These are phyloP conservation scores for Yamadazyma dendronema DNA, from an alignment of 1,139 yeast species.

Conservation along the genomic window DNA sequence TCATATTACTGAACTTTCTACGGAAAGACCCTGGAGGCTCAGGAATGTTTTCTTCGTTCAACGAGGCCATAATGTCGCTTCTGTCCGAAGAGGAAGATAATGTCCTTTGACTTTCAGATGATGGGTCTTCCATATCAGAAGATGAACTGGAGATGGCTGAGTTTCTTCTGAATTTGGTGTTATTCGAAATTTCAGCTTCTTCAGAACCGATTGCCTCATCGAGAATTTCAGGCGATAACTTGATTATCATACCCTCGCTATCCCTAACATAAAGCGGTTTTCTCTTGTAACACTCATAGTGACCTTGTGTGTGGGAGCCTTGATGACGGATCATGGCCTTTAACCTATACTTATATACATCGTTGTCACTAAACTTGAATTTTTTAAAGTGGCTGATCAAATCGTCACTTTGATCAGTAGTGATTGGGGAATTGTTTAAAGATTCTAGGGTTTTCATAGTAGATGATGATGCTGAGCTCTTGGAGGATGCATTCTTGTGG, in stretches of 20 bases:
- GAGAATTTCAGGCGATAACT: constrained; percentile 46
- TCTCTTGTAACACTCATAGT: constrained; percentile 75
- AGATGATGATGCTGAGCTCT: constrained; percentile 15
- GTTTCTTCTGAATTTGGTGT: constrained; percentile 11
- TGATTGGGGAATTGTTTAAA: constrained; percentile 39
- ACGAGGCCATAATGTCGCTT: constrained; percentile 13
- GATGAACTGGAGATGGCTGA: constrained; percentile 11
- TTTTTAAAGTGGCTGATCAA: constrained; percentile 38
- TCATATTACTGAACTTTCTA: constrained; percentile 36
- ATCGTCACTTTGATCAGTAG: constrained; percentile 38
- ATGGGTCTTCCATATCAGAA: constrained; percentile 5
- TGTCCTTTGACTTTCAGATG: constrained; percentile 7
- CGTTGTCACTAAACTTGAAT: constrained; percentile 45
- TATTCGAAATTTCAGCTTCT: constrained; percentile 4
- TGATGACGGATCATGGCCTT: constrained; percentile 78
- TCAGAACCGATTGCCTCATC: constrained; percentile 22
- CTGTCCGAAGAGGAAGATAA: constrained; percentile 10
- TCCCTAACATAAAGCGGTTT: constrained; percentile 64
- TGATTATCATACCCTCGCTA: constrained; percentile 44
- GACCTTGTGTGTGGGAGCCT: constrained; percentile 90
- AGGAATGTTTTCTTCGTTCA: constrained; percentile 20
- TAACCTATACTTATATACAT: constrained; percentile 53
- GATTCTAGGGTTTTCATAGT: constrained; percentile 20
- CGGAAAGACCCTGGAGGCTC: constrained; percentile 30
- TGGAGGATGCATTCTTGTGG: constrained; percentile 8